Evolutionary conservation across 768 basidiomycete genomes (phyloP), one percentile per base, ranked within the genome.

Genomic region (Rhizopogon vesiculosus): DNA sequence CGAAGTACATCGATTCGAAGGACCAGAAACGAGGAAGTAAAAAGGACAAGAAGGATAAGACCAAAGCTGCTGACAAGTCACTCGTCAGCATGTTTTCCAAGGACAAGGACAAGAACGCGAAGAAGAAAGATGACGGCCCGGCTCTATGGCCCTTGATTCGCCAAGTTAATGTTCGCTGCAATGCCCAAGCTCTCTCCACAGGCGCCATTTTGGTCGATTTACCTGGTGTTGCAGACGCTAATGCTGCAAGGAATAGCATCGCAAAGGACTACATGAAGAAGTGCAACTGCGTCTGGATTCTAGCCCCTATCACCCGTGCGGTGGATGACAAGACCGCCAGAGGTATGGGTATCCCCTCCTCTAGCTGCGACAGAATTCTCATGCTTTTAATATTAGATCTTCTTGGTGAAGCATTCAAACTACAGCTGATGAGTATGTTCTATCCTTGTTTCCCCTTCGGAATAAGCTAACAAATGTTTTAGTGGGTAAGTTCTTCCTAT

Each of bases 191-290:
- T 9, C 71, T 86, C 40, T 74, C 78, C 13, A 82, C 81, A 1
- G 83, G 85, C n/a, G 81, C 82, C 1, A 70, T 84, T 19, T 66
- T 85, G n/a, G 83, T 85, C 16, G 84, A 86, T 64, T 68, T 86
- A 54, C 84, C 85, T 50, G 84, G 84, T 74, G 80, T 83, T 25
- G 82, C 82, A 12, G 84, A 86, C 63, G 81, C 83, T 16, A 86
- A 86, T 62, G 82, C 82, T 10, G 84, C 84, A 13, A 71, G 83
- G 53, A 81, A 81, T 63, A 79, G 71, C 46, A 85, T 86, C 43
- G 82, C 84, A 2, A 83, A 83, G 63, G 76, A 80, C 31, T 85
- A 85, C 64, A 83, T 85, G 82, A 85, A 85, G 64, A 84, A 80
- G 54, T 81, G 79, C 51, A 72, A 82, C 45, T 83, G 80, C 53